Conservation (phyloP, 176 grass and related monocot species). For the Paspalum vaginatum region DNA sequence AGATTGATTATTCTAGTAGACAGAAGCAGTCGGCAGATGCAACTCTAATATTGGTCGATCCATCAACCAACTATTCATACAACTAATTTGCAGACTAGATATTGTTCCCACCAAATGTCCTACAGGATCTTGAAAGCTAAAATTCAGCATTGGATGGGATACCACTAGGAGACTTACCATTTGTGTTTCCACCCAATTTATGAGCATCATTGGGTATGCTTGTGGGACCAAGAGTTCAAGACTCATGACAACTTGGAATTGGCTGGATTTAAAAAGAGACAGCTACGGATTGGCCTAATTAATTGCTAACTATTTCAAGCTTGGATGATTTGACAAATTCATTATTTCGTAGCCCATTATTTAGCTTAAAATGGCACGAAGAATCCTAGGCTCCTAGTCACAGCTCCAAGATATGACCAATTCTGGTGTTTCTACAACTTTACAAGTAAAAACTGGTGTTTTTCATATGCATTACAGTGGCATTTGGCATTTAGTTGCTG, state of each 20-base stretch:
- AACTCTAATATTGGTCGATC: neutral
- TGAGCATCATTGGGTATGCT: neutral
- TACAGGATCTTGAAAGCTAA: neutral
- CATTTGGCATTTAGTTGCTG: constrained; percentile 16
- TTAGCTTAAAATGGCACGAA: neutral
- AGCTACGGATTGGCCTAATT: constrained; percentile 5
- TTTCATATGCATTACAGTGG: neutral
- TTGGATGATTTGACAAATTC: neutral
- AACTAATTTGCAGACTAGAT: neutral
- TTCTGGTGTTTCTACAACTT: neutral
- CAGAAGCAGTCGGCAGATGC: neutral
- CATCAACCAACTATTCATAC: neutral
- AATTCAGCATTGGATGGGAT: constrained; percentile 13
- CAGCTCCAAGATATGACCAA: constrained; percentile 3
- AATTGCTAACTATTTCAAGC: neutral
- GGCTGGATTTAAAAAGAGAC: too few relatives aligned
- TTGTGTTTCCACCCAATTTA: neutral
- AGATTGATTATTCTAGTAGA: constrained; percentile 11
- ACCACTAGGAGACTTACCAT: neutral
- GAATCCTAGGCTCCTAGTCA: neutral
- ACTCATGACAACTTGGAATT: neutral
- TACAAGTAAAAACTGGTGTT: constrained; percentile 1
- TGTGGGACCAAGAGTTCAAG: neutral
- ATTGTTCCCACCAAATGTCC: neutral
- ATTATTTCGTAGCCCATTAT: neutral